Evolutionary conservation across 2,329 filamentous ascomycete genomes (phyloP), one percentile per base, ranked within the genome.

Genomic region (Colletotrichum camelliae): DNA sequence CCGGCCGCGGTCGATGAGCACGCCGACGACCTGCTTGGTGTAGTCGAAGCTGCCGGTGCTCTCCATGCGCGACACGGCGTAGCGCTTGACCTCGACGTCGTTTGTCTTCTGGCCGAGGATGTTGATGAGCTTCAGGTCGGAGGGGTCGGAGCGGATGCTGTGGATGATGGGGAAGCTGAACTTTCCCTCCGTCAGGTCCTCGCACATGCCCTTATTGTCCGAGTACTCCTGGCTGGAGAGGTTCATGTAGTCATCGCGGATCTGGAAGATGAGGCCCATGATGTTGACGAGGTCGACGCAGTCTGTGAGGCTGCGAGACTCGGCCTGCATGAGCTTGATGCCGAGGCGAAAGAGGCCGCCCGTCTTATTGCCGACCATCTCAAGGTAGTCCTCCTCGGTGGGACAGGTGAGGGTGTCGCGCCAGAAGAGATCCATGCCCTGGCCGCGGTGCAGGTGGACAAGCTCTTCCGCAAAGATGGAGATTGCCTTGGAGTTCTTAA

Each of bases 161-260:
- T 98, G 96, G 81, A 98, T 98, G 81, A 98, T 93, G 55, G 96
- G 96, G 83, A 98, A 98, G 31, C 94, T 96, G 87, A 98, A 98
- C 89, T 98, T 98, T 78, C 96, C 96, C 87, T 98, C 97, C 1
- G 96, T 98, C 80, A 98, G 87, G 57, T 98, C 97, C 87, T 98
- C 96, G 84, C 95, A 98, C 79, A 98, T 91, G 66, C 96, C 97
- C 87, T 98, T 98, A 85, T 98, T 96, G 78, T 94, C 89, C 48
- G 93, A 93, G 88, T 98, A 98, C 81, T 93, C 89, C n/a, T 86
- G 87, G 21, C 89, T 91, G 35, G 90, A 91, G 58, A 99, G 92
- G 84, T 98, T 98, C 84, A 96, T 92, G 87, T 98, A 98, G 89
- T 99, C 97, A 87, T 96, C 95, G 80, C 94, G 92, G 85, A 98